These are phyloP conservation scores for Fonsecaea multimorphosa DNA, from an alignment of 2,329 filamentous ascomycete genomes.

Conservation along the genomic window DNA sequence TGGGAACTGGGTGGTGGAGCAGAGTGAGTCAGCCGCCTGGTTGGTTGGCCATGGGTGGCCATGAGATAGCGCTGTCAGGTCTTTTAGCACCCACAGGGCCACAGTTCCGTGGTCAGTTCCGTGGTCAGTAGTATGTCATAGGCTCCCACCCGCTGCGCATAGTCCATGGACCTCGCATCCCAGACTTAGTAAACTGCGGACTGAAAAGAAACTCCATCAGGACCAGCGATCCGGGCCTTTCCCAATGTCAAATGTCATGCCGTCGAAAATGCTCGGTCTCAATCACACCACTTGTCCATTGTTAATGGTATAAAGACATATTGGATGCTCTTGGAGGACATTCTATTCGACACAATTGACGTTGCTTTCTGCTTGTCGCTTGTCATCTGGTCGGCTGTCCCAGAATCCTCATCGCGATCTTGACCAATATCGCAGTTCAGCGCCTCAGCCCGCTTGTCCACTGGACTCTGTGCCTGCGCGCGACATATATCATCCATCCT, in stretches of 20 bases:
- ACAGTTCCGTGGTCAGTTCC: too few species aligned
- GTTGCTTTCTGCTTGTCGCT: not conserved
- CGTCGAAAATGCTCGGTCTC: not conserved
- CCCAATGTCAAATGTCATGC: slow-evolving; percentile 7
- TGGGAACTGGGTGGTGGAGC: not conserved
- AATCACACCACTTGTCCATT: slow-evolving; percentile 2
- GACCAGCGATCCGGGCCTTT: not conserved
- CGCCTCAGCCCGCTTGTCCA: not conserved
- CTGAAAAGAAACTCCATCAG: slow-evolving; percentile 2
- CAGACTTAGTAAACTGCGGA: slow-evolving; percentile 5
- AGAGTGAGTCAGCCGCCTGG: not conserved
- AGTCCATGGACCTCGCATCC: not conserved
- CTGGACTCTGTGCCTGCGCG: not conserved
- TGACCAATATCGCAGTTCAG: not conserved
- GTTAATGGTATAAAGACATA: slow-evolving; percentile 1
- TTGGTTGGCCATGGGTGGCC: not conserved
- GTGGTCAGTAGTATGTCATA: too few species aligned
- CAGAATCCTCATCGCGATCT: not conserved
- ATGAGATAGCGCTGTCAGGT: not conserved
- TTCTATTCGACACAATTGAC: not conserved
- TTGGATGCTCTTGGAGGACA: not conserved
- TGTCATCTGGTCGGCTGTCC: not conserved
- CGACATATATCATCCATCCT: not conserved
- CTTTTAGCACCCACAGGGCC: not conserved
- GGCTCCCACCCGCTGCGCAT: too few species aligned